phyloP scores from a whole-genome alignment of 2,329 filamentous ascomycete species.

The Tolypocladium nubicola region DNA sequence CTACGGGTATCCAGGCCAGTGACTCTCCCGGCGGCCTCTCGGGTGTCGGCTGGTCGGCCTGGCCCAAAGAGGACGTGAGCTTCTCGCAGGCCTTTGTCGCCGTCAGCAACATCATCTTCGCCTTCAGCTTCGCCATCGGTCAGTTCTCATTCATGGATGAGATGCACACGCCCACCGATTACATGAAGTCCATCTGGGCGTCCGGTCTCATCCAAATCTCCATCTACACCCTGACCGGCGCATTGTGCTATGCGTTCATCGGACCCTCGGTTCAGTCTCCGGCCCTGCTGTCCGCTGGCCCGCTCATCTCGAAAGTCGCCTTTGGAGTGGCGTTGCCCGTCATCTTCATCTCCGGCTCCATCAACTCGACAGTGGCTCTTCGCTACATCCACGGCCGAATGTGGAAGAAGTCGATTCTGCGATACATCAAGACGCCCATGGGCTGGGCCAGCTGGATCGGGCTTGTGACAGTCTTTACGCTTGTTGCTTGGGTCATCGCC shows the following conservation, averaged over 20 bases:
- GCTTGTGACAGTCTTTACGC: constrained; percentile 46
- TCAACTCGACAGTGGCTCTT: constrained; percentile 43
- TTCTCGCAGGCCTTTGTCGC: constrained; percentile 48
- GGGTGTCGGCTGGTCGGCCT: constrained; percentile 30
- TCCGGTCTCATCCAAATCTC: constrained; percentile 51
- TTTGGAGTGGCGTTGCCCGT: constrained; percentile 63
- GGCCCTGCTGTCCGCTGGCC: constrained; percentile 54
- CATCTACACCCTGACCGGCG: constrained; percentile 57
- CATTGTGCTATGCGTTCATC: constrained; percentile 59
- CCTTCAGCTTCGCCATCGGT: constrained; percentile 48
- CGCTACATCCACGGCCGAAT: constrained; percentile 35
- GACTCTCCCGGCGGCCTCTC: constrained; percentile 19
- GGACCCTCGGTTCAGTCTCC: constrained; percentile 54
- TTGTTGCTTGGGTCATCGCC: constrained; percentile 59
- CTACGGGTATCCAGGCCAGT: constrained; percentile 40
- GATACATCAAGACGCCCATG: constrained; percentile 36
- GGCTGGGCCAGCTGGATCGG: constrained; percentile 45
- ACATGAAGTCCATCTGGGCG: constrained; percentile 44
- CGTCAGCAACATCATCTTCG: constrained; percentile 60
- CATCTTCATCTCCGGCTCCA: constrained; percentile 64
- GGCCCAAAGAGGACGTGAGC: constrained; percentile 31
- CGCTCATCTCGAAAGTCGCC: constrained; percentile 50
- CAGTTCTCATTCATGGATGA: constrained; percentile 44
- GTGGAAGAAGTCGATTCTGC: constrained; percentile 30
- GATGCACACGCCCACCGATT: constrained; percentile 38